A percentile compares a stretch with the other conserved stretches of the same genome.
Conservation (phyloP, 2,329 filamentous ascomycete species). For the Lachnum nothofagi region DNA sequence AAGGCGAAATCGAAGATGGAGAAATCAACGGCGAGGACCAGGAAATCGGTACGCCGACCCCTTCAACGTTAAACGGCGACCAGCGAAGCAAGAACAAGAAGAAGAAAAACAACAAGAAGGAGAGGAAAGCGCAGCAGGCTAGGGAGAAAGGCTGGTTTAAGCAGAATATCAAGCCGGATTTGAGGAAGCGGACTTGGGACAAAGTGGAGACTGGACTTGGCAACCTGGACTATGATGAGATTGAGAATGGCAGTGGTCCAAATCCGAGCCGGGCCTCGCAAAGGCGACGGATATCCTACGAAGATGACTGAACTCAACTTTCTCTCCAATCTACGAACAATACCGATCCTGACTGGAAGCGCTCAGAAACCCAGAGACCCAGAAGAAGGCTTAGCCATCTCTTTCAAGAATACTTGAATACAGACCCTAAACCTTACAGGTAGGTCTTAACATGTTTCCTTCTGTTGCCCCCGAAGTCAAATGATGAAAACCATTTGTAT, state of each 20-base stretch:
- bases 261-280: conserved; percentile 33
- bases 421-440: not conserved
- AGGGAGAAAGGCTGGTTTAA: conserved; percentile 32
- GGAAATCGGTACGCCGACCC: conserved; percentile 7
- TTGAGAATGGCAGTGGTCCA: conserved; percentile 25
- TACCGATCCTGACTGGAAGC: too few relatives aligned
- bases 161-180: conserved; percentile 49
- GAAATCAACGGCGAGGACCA: conserved; percentile 7
- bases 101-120: conserved; percentile 21
- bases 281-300: conserved; percentile 44
- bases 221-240: conserved; percentile 55
- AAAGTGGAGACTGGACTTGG: conserved; percentile 57
- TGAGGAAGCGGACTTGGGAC: conserved; percentile 64
- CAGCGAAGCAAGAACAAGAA: conserved; percentile 18
- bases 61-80: conserved; percentile 6
- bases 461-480: conserved; percentile 21
- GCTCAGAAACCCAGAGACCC: too few relatives aligned
- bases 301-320: conserved; percentile 36
- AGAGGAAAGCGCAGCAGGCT: conserved; percentile 18
- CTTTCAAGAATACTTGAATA: not conserved
- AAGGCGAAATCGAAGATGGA: conserved; percentile 11
- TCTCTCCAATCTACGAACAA: too few relatives aligned
- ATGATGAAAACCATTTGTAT: conserved; percentile 84
- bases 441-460: not conserved
- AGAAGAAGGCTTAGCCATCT: too few relatives aligned